These are phyloP conservation scores for Trichoderma citrinoviride DNA, from an alignment of 2,329 filamentous ascomycete species.

Conservation along the genomic window DNA sequence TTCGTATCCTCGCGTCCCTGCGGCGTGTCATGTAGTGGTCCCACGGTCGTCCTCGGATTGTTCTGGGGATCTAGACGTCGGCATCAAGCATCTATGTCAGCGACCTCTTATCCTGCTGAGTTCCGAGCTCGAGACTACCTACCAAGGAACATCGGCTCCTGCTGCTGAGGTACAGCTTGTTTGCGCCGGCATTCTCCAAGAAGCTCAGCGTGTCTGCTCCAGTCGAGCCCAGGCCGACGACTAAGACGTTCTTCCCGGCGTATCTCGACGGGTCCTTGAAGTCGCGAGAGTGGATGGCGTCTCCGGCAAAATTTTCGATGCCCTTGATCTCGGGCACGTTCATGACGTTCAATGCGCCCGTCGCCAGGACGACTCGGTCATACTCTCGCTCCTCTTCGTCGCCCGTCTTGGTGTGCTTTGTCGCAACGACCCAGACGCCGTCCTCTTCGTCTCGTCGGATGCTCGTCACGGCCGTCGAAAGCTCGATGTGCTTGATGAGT, in stretches of 20 bases:
- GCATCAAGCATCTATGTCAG: not conserved
- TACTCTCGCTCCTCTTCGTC: slow-evolving; percentile 28
- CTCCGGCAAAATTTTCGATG: slow-evolving; percentile 40
- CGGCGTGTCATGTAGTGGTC: slow-evolving; percentile 18
- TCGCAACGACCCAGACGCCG: slow-evolving; percentile 32
- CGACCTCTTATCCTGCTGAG: too few relatives aligned
- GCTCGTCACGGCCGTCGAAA: slow-evolving; percentile 30
- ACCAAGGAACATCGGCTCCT: slow-evolving; percentile 33
- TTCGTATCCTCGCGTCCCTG: not conserved
- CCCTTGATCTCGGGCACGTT: slow-evolving; percentile 38
- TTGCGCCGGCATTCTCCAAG: slow-evolving; percentile 33
- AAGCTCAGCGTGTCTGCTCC: slow-evolving; percentile 33
- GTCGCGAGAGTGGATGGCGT: slow-evolving; percentile 40
- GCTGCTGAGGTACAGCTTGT: slow-evolving; percentile 45
- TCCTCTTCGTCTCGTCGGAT: slow-evolving; percentile 30
- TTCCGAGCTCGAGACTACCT: not conserved
- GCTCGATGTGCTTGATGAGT: slow-evolving; percentile 29
- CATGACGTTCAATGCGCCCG: slow-evolving; percentile 35
- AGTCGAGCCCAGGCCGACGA: slow-evolving; percentile 46
- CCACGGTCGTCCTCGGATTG: slow-evolving; percentile 6
- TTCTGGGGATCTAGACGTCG: slow-evolving; percentile 7
- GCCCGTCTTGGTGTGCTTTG: slow-evolving; percentile 28
- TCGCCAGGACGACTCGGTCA: slow-evolving; percentile 40
- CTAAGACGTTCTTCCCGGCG: slow-evolving; percentile 43
- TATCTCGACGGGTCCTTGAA: slow-evolving; percentile 37